phyloP scores from a whole-genome alignment of 139 green algal species.

The Chlorella sp. region DNA sequence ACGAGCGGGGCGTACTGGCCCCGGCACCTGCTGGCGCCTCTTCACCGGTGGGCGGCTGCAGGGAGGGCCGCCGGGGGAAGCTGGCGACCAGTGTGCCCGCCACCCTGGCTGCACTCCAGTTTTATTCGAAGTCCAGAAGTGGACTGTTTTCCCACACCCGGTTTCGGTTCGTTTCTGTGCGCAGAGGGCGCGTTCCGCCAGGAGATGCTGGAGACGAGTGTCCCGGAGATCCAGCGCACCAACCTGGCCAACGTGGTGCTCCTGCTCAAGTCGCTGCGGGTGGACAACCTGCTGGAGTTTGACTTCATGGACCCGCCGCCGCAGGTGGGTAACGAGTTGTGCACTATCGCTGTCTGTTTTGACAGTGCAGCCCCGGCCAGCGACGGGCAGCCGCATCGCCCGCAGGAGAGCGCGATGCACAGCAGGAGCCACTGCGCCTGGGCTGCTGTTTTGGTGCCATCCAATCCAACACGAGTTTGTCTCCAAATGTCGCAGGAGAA shows the following conservation, averaged over 20 bases:
- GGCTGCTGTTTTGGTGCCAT: too few relatives aligned
- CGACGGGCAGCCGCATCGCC: too few relatives aligned
- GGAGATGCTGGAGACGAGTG: constrained; percentile 84
- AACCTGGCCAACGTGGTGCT: constrained; percentile 99
- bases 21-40: constrained; percentile 93
- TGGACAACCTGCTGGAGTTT: constrained; percentile 97
- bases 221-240: constrained; percentile 98
- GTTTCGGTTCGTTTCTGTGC: neutral
- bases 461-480: too few relatives aligned
- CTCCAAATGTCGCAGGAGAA: too few relatives aligned
- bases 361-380: too few relatives aligned
- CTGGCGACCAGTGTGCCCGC: constrained; percentile 85
- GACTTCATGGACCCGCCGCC: constrained; percentile 97
- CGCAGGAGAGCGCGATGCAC: too few relatives aligned
- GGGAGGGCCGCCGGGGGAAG: constrained; percentile 73
- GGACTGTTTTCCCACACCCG: neutral
- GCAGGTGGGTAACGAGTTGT: neutral
- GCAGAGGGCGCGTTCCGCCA: constrained; percentile 83
- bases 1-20: constrained; percentile 92
- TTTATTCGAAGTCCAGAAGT: neutral
- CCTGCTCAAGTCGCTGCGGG: constrained; percentile 94
- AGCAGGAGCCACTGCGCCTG: too few relatives aligned
- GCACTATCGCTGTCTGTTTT: too few relatives aligned
- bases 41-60: constrained; percentile 72
- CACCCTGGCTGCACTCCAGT: too few relatives aligned